These are phyloP conservation scores for Thoreauomyces humboldtii DNA, from an alignment of 192 early-diverging fungal species.

Conservation along the genomic window DNA sequence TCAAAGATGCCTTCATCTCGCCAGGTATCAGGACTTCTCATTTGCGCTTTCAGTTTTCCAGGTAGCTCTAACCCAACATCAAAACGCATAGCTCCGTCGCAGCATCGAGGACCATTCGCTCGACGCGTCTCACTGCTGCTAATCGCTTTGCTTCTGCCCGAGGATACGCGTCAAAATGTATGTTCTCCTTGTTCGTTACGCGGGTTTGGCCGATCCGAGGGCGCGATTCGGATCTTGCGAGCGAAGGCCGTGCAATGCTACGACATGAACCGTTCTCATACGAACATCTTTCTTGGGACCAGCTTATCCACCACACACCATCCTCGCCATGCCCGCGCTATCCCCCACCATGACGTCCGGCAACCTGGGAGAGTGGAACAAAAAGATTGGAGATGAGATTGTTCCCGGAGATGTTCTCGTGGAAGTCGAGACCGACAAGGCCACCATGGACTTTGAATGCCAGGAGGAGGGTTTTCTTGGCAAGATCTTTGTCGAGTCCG, in stretches of 20 bases:
- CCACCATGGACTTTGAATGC: conserved; percentile 98
- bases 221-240: background rate
- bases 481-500: conserved; percentile 77
- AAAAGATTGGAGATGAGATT: conserved; percentile 89
- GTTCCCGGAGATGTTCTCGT: conserved; percentile 88
- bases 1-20: background rate
- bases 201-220: too few relatives aligned
- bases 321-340: conserved; percentile 94
- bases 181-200: background rate
- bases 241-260: background rate
- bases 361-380: conserved; percentile 90
- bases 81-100: background rate
- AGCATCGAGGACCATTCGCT: background rate
- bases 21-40: background rate
- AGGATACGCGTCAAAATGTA: conserved; percentile 10
- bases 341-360: conserved; percentile 95
- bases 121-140: background rate
- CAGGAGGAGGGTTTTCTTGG: conserved; percentile 97
- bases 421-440: conserved; percentile 99
- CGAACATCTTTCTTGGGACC: background rate
- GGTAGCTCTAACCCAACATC: background rate
- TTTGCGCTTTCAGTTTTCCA: background rate
- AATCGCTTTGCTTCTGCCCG: background rate
- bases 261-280: background rate
- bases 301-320: conserved; percentile 67